Conservation (phyloP, 768 basidiomycete genomes). For the Pleurotus djamor region DNA sequence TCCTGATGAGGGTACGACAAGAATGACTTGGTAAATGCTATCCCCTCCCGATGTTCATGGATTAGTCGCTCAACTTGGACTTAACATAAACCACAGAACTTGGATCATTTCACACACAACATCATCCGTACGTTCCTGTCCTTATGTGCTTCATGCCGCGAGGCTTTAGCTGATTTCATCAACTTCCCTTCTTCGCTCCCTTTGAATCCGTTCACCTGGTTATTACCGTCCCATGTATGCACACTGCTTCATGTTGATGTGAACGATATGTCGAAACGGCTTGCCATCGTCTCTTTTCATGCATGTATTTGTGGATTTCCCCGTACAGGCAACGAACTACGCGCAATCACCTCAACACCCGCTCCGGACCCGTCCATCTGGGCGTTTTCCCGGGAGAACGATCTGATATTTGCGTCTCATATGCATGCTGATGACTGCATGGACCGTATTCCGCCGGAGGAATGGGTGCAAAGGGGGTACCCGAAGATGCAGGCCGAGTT, state of each 20-base stretch:
- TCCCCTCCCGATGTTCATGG: background rate
- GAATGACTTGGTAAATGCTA: constrained; percentile 57
- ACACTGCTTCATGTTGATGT: background rate
- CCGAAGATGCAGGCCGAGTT: constrained; percentile 41
- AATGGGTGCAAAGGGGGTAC: constrained; percentile 55
- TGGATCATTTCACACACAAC: constrained; percentile 70
- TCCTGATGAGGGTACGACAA: constrained; percentile 57
- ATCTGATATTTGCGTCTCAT: constrained; percentile 45
- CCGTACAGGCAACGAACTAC: constrained; percentile 53
- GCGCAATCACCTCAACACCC: constrained; percentile 57
- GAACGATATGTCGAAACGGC: background rate
- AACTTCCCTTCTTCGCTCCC: background rate
- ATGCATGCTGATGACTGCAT: constrained; percentile 34
- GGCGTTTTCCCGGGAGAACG: constrained; percentile 61
- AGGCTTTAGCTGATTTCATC: constrained; percentile 4
- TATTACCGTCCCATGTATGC: background rate
- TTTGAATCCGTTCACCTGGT: background rate
- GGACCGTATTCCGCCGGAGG: constrained; percentile 34
- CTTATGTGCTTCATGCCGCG: background rate
- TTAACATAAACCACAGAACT: constrained; percentile 34
- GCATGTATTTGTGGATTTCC: background rate
- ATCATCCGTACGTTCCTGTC: constrained; percentile 53
- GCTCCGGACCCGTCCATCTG: constrained; percentile 58
- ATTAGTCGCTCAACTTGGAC: background rate
- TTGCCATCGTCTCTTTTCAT: background rate